Base-by-base conservation (phyloP, 768 basidiomycete genomes). In the Russula sp. region DNA sequence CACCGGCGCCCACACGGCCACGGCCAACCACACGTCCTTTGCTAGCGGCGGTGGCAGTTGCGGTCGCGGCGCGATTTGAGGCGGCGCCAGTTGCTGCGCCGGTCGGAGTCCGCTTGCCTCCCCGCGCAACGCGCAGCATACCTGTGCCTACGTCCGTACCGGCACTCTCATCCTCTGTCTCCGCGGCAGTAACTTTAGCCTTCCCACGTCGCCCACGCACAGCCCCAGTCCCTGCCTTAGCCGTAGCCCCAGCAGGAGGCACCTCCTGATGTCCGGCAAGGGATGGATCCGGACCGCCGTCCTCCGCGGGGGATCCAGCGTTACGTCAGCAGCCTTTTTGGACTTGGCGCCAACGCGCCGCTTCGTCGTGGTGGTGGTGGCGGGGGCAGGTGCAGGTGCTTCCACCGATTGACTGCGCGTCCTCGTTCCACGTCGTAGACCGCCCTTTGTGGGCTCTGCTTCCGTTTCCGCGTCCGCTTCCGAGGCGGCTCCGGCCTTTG, bases 271-370 rank as follows among this genome's bases (percentile, higher is more conserved):
- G 65, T 2, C 57, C 70, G 10, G 67, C 58, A 9, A 28, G 22
- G 0, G 46, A 42, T 11, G 24, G 59, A 26, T 34, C 40, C 6
- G 42, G 18, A 20, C 42, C 63, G 46, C 42, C 63, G 44, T 56
- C 63, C 57, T 44, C 55, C 56, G 34, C 61, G 61, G 48, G 20
- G 51, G 68, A 48, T 69, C 66, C 46, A 71, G 72, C 6, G 28
- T 24, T 34, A 59, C 69, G 13, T 66, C 57, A 30, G 53, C 59
- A 13, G 63, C 59, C 40, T 68, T 69, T n/a, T 69, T 69, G 26
- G 70, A 54, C 64, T 69, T 71, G 66, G 40, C 71, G 14, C 57
- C 57, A 51, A 28, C 13, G 2, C 71, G 66, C 2, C 70, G 71
- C 63, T 66, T n/a, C n/a, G n/a, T n/a, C n/a, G n/a, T n/a, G n/a